Evolutionary conservation across 2,329 filamentous ascomycete species (phyloP).

Genomic region (Hymenoscyphus occultus): DNA sequence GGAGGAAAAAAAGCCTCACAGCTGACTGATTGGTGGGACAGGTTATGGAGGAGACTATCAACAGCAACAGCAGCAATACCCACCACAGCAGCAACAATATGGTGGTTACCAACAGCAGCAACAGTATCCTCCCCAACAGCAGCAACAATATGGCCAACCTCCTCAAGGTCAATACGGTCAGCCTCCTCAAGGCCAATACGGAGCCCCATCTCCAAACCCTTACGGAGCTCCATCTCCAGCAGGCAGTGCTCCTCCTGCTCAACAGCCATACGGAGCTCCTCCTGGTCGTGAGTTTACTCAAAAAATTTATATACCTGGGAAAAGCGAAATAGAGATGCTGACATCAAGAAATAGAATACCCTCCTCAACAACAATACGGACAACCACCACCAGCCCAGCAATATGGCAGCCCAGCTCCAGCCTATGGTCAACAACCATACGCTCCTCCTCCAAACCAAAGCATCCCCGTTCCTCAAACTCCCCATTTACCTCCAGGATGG

Average conservation of each 20-base stretch:
- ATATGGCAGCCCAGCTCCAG: conserved; percentile 27
- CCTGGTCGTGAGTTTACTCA: conserved; percentile 4
- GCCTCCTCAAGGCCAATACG: conserved; percentile 8
- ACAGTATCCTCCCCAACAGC: conserved; percentile 12
- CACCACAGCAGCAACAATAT: conserved; percentile 4
- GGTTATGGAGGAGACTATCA: conserved; percentile 6
- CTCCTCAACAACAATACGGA: conserved; percentile 18
- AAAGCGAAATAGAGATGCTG: not conserved
- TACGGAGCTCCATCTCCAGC: conserved; percentile 1
- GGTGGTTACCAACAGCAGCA: conserved; percentile 5
- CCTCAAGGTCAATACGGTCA: conserved; percentile 9
- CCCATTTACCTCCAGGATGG: conserved; percentile 58
- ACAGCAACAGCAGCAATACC: conserved; percentile 10
- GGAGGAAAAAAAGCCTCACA: not conserved
- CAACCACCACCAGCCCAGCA: conserved; percentile 13
- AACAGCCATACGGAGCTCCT: conserved; percentile 16
- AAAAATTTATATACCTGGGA: not conserved
- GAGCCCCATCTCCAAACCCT: conserved; percentile 1
- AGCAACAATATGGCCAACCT: conserved; percentile 19
- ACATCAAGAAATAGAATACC: not conserved
- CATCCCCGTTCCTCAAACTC: conserved; percentile 36
- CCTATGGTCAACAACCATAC: conserved; percentile 22
- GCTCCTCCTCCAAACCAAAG: conserved; percentile 33
- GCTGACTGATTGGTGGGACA: not conserved
- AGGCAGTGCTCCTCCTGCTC: conserved; percentile 4